Evolutionary conservation across 768 basidiomycete species (phyloP).

Genomic region (Leccinum barrowsii): DNA sequence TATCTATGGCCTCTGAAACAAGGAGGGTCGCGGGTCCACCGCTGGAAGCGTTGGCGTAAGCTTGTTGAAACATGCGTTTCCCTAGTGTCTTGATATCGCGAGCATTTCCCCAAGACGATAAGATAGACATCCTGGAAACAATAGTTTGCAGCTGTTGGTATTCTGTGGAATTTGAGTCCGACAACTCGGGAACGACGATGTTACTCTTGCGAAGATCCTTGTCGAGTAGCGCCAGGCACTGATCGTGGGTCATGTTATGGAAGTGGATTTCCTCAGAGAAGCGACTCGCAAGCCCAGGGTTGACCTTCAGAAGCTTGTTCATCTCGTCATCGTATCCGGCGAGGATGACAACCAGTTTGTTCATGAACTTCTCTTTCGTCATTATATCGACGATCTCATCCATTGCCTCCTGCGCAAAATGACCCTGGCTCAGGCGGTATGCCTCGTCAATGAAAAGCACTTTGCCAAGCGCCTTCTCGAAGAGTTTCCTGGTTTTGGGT

Average conservation of each 20-base stretch:
- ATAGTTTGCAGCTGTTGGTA: conserved; percentile 14
- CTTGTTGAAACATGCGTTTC: conserved; percentile 14
- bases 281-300: conserved; percentile 63
- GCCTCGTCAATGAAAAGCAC: conserved; percentile 75
- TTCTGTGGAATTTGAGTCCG: neutral
- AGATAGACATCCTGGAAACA: conserved; percentile 38
- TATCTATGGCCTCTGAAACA: conserved; percentile 3
- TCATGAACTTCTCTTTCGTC: conserved; percentile 53
- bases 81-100: conserved; percentile 57
- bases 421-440: conserved; percentile 58
- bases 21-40: neutral
- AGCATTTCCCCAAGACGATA: conserved; percentile 68
- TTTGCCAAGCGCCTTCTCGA: conserved; percentile 63
- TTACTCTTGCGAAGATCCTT: conserved; percentile 45
- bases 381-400: conserved; percentile 66
- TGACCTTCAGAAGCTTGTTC: conserved; percentile 54
- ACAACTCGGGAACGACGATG: conserved; percentile 37
- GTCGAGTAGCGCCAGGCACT: conserved; percentile 49
- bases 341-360: conserved; percentile 62
- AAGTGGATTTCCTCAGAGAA: conserved; percentile 62
- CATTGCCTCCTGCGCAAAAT: conserved; percentile 66
- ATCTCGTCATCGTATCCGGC: conserved; percentile 72
- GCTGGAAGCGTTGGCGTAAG: conserved; percentile 10
- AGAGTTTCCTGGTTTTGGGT: conserved; percentile 55
- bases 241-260: conserved; percentile 44